These are phyloP conservation scores for Russula compacta DNA, from an alignment of 768 basidiomycete species.

Conservation along the genomic window DNA sequence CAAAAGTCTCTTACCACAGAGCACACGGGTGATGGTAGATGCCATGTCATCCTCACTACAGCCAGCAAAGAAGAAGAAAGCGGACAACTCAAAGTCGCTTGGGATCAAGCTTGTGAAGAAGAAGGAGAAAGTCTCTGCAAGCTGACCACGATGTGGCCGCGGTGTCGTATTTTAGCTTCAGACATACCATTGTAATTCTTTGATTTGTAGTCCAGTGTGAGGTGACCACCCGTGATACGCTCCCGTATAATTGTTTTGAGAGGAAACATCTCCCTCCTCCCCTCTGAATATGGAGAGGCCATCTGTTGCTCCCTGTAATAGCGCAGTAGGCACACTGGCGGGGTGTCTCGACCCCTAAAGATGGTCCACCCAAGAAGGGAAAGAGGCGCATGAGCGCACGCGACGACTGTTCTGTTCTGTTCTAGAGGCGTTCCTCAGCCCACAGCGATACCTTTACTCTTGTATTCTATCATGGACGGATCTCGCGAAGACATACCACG, in stretches of 20 bases:
- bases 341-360: too few relatives aligned
- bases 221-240: not conserved
- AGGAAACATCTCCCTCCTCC: not conserved
- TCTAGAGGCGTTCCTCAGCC: too few relatives aligned
- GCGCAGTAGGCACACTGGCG: not conserved
- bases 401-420: too few relatives aligned
- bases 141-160: not conserved
- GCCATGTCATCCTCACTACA: constrained; percentile 37
- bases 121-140: constrained; percentile 8
- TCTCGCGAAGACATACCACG: constrained; percentile 16
- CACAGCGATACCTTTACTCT: too few relatives aligned
- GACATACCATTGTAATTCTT: not conserved
- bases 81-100: constrained; percentile 22
- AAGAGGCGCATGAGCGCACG: too few relatives aligned
- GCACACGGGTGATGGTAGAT: constrained; percentile 48
- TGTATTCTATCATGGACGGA: constrained; percentile 5
- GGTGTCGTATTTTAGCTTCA: not conserved
- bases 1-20: constrained; percentile 57
- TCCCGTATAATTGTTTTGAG: not conserved
- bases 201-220: not conserved
- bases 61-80: constrained; percentile 52
- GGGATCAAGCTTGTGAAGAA: constrained; percentile 21
- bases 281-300: too few relatives aligned
- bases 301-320: not conserved
- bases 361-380: too few relatives aligned